Conservation (phyloP, 129 eudicot species). For the Centella asiatica region DNA sequence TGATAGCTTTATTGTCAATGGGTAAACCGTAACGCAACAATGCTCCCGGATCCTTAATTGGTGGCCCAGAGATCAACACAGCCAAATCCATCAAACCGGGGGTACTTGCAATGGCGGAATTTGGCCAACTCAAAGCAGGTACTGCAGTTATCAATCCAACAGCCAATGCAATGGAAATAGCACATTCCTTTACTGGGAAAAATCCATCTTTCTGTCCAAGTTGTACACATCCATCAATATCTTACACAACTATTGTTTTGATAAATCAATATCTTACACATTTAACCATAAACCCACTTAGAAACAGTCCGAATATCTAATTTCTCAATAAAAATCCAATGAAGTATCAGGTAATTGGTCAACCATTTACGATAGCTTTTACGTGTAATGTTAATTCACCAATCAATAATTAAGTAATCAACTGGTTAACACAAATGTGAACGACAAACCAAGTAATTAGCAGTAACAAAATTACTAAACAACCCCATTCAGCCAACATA, state of each 20-base stretch:
- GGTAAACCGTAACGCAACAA: slow-evolving; percentile 89
- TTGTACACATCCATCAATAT: too few species aligned
- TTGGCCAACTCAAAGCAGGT: slow-evolving; percentile 39
- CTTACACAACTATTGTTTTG: too few species aligned
- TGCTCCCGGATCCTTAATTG: slow-evolving; percentile 96
- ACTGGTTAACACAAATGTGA: not conserved
- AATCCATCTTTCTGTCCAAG: slow-evolving; percentile 58
- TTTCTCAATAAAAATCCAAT: too few species aligned
- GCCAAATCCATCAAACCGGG: slow-evolving; percentile 77
- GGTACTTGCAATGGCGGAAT: slow-evolving; percentile 42
- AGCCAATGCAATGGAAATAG: slow-evolving; percentile 69
- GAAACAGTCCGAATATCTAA: not conserved
- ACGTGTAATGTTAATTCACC: not conserved
- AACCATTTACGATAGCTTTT: not conserved
- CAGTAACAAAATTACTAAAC: not conserved
- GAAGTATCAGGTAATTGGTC: not conserved
- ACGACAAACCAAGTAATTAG: not conserved
- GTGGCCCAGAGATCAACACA: slow-evolving; percentile 88
- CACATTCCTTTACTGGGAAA: slow-evolving; percentile 57
- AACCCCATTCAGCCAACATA: not conserved
- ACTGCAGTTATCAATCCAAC: slow-evolving; percentile 69
- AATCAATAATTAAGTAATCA: not conserved
- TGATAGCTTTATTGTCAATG: slow-evolving; percentile 82
- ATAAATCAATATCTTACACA: not conserved
- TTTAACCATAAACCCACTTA: not conserved